Base-by-base conservation (phyloP, 148 eudicot species). In the Rhododendron mucronatum region DNA sequence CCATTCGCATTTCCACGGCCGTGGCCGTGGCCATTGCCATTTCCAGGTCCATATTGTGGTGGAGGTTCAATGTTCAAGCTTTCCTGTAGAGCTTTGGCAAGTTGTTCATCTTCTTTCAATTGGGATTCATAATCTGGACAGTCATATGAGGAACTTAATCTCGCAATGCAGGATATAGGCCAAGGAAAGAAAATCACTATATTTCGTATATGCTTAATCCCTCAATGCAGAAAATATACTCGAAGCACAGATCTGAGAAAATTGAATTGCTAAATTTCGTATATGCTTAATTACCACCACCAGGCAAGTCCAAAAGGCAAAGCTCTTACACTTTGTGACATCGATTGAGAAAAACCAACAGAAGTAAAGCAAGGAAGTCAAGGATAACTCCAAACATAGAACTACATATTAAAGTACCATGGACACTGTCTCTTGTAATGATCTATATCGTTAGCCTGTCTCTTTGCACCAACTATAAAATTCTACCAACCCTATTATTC, bases 11-110 rank as follows among this genome's bases (percentile, higher is more conserved):
- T 7, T n/a, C 71, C 71, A 0, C 13, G 28, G 13, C 71, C 14
- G n/a, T 10, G 12, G 30, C 33, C 76, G 33, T 14, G 7, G 8
- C 39, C 41, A 33, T 13, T 71, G 18, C 76, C 18, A 71, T 30
- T 71, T 71, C 76, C 76, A 30, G 76, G 37, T 78, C 88, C 90
- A 86, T 65, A 44, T 89, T 63, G 87, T 2, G 93, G 89, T 83
- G 92, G 92, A 87, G 95, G 91, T 84, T 90, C 94, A 18, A 74
- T 87, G 82, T 88, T 89, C 87, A 93, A 86, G 84, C 97, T 94
- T 89, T 94, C 97, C 86, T 94, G 95, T 48, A 94, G 83, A 85
- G 97, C 93, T 90, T 92, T 89, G 37, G 97, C 97, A 84, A 94
- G 91, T 88, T 84, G 89, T 86, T 94, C 97, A 88, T 94, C 97